Evolutionary conservation across 116 monocot species (phyloP).

Genomic region (Posidonia oceanica): DNA sequence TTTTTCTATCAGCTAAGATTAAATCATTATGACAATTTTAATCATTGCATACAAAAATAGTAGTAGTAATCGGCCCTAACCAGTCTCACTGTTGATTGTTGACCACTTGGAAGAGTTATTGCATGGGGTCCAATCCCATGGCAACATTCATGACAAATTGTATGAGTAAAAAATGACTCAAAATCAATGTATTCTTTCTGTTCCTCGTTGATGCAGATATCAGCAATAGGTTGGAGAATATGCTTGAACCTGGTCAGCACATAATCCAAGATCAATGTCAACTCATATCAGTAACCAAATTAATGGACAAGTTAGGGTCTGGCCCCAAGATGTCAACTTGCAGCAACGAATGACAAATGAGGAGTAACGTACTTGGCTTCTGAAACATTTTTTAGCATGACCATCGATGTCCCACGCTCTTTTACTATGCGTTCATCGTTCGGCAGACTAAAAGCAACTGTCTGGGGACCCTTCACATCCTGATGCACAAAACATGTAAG

Average conservation of each 20-base stretch:
- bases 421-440: conserved; percentile 96
- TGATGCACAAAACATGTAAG: conserved; percentile 14
- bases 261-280: background rate
- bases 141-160: conserved; percentile 95
- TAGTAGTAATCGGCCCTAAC: conserved; percentile 16
- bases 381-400: conserved; percentile 90
- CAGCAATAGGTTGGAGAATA: conserved; percentile 88
- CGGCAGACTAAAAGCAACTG: conserved; percentile 97
- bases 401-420: conserved; percentile 91
- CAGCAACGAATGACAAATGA: background rate
- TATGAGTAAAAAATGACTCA: conserved; percentile 87
- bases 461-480: conserved; percentile 99
- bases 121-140: conserved; percentile 98
- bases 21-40: background rate
- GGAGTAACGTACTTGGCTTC: conserved; percentile 66
- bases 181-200: conserved; percentile 72
- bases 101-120: conserved; percentile 76
- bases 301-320: background rate
- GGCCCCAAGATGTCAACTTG: too few relatives aligned
- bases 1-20: background rate
- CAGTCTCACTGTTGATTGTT: conserved; percentile 86
- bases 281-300: background rate
- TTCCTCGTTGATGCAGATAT: conserved; percentile 68
- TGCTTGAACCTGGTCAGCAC: conserved; percentile 59
- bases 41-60: background rate